A percentile compares a stretch with the other conserved stretches of the same genome.
Conservation (phyloP, 805 yeast genomes). For the Ogataea paradorogensis region DNA sequence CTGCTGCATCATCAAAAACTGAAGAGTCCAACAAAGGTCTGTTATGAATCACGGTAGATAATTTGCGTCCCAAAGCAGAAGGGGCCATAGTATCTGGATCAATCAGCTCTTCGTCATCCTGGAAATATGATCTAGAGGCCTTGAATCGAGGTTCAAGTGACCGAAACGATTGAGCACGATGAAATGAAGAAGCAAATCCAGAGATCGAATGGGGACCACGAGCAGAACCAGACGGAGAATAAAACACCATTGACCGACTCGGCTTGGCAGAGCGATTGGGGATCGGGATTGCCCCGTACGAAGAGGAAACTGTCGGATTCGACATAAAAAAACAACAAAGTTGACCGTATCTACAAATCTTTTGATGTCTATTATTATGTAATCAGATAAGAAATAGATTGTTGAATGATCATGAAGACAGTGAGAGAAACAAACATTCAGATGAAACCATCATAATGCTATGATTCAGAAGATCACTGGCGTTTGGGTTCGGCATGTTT, state of each 20-base stretch:
- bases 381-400: no score
- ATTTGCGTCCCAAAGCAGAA: slow-evolving; percentile 56
- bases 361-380: no score
- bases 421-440: no score
- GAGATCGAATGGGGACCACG: slow-evolving; percentile 67
- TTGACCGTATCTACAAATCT: slow-evolving; percentile 1
- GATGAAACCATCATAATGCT: no score
- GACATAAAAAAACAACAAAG: neutral
- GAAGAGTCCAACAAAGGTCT: slow-evolving; percentile 23
- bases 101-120: slow-evolving; percentile 58
- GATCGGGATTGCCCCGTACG: slow-evolving; percentile 26
- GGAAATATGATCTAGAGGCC: slow-evolving; percentile 62
- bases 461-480: no score
- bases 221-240: slow-evolving; percentile 53
- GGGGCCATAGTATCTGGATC: slow-evolving; percentile 73
- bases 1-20: slow-evolving; percentile 36
- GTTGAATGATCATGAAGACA: no score
- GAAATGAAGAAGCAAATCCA: slow-evolving; percentile 75
- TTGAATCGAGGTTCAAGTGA: slow-evolving; percentile 54
- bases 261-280: slow-evolving; percentile 21
- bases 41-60: slow-evolving; percentile 48
- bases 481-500: no score
- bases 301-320: neutral
- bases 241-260: slow-evolving; percentile 27
- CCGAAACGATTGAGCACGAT: slow-evolving; percentile 71